These are phyloP conservation scores for Vigna mungo DNA, from an alignment of 306 rosid genomes.

Conservation along the genomic window DNA sequence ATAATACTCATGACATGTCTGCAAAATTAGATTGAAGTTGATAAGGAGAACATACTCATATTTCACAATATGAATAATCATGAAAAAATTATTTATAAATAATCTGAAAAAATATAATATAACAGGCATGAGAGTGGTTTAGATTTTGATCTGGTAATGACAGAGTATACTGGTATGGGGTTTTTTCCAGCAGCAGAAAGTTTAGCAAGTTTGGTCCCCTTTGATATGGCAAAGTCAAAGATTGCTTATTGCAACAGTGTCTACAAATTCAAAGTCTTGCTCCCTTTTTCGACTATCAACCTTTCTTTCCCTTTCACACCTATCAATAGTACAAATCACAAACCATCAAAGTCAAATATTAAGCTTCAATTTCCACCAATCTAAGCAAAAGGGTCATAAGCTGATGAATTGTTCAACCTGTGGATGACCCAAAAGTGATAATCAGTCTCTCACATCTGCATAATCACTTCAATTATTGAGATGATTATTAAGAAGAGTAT, in stretches of 20 bases:
- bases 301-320: constrained; percentile 41
- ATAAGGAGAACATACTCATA: too few species aligned
- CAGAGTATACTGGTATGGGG: constrained; percentile 39
- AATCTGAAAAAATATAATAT: too few species aligned
- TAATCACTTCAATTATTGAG: constrained; percentile 15
- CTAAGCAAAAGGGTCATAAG: neutral
- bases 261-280: constrained; percentile 37
- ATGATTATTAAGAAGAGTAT: neutral
- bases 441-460: neutral
- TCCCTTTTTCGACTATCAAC: constrained; percentile 35
- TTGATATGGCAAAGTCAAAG: constrained; percentile 49
- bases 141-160: too few species aligned
- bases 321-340: neutral
- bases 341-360: constrained; percentile 41
- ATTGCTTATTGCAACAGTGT: constrained; percentile 39
- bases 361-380: constrained; percentile 27
- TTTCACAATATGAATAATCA: too few species aligned
- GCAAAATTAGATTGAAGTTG: too few species aligned
- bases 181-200: constrained; percentile 17
- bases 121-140: too few species aligned
- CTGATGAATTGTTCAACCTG: neutral
- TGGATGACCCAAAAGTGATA: neutral
- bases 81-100: too few species aligned
- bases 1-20: constrained; percentile 18
- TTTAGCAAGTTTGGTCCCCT: constrained; percentile 51